Base-by-base conservation (phyloP, 1,284 basidiomycete species). In the Puccinia hordei region DNA sequence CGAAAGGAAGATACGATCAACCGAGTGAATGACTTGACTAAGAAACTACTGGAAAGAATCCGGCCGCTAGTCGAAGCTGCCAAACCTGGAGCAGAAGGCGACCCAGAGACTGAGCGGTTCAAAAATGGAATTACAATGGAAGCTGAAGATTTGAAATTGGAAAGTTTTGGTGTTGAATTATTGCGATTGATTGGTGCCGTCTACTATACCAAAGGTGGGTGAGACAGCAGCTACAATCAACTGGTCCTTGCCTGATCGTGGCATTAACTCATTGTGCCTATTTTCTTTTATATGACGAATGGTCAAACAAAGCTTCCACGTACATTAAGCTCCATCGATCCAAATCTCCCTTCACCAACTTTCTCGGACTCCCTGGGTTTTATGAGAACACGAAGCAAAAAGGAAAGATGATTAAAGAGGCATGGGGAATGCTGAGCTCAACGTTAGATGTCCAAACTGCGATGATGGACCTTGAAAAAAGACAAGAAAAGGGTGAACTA, bases 161-260 rank as follows among this genome's bases (percentile, higher is more conserved):
- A 99, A 88, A 96, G 94, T 83, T 99, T 99, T 86, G 97, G 97
- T 80, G 91, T 99, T 59, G 96, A 98, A 90, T 91, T 95, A 12
- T 83, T 86, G 61, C 84, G 85, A 80, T 83, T 85, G 51, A 86
- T 86, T 81, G 85, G 85, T 61, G 63, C 41, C 27, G 77, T 80
- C 57, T 80, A 80, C 35, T 63, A 71, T 49, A 80, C 77, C 27
- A 80, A 80, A 53, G 77, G 77, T 80, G 15, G 24, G 35, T 44
- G 35, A 55, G 22, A 30, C 3, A 33, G 3, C 15, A 19, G 27
- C 17, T 41, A 38, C 8, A 63, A 15, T 41, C 10, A 63, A 13
- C 12, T 6, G 19, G 19, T 5, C 35, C 9, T 15, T 63, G 61
- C 33, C 61, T 63, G 61, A 63, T 15, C 41, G 15, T 55, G n/a